Base-by-base conservation (phyloP, 1,284 basidiomycete species). In the Austroboletus niveus region DNA sequence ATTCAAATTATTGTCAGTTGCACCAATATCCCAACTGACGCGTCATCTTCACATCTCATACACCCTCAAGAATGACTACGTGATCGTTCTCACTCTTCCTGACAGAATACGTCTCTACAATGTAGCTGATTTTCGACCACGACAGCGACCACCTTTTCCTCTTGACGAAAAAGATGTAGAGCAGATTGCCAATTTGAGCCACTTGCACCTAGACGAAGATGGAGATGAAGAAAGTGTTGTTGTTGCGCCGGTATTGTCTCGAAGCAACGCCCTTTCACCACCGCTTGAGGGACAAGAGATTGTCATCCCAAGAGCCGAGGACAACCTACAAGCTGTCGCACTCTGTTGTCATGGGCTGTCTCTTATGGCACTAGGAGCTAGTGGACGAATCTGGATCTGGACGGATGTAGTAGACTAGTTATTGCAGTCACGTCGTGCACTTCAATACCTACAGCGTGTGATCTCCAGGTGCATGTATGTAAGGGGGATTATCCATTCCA, bases 1-100 rank as follows among this genome's bases (percentile, higher is more conserved):
- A 0, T 86, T 84, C 70, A 85, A 81, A 55, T 59, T 86, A 20
- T 67, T 86, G 14, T 75, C 84, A 1, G 72, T 73, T 9, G 69
- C 74, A 47, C 68, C 74, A 9, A 74, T 83, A 50, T 75, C 77
- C 3, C 63, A 70, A 40, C 61, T 65, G 11, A 60, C 65, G 32
- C 68, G 63, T 11, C 75, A 78, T 35, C 56, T 83, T 38, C 69
- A 75, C 44, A 57, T 81, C 15, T 78, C 72, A 55, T 71, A 75
- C 31, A 73, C 76, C 1, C 63, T 66, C 11, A 66, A 52, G 11
- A 75, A 79, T 53, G 79, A 83, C 57, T 82, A 82, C 14, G 58
- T 86, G 34, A 64, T 83, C 30, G 65, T 78, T 6, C 60, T 79
- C 52, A 74, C 82, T 0, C 64, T 72, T 8, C 72, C 71, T 15